A percentile compares a stretch with the other conserved stretches of the same genome.
Evolutionary conservation across 225 moss, liverwort and hornwort genomes (phyloP).

Genomic region (Lunularia cruciata): DNA sequence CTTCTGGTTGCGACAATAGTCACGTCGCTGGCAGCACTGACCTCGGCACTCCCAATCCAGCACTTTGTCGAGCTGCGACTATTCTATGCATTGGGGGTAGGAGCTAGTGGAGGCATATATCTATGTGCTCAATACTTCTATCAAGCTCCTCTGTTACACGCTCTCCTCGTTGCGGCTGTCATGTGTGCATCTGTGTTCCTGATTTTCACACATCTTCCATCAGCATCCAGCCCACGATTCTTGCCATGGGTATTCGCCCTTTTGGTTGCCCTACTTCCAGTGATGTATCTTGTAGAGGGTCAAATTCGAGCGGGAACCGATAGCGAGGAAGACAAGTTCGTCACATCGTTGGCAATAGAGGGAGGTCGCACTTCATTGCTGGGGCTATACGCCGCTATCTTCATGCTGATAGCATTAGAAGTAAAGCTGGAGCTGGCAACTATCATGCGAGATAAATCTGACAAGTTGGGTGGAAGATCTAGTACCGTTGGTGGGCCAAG

Average conservation of each 20-base stretch:
- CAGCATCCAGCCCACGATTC: slow-evolving; percentile 84
- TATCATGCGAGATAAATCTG: slow-evolving; percentile 73
- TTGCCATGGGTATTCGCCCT: slow-evolving; percentile 64
- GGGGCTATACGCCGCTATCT: slow-evolving; percentile 91
- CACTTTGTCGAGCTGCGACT: slow-evolving; percentile 90
- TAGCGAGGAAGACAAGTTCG: slow-evolving; percentile 72
- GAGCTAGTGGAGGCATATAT: slow-evolving; percentile 80
- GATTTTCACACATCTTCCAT: slow-evolving; percentile 89
- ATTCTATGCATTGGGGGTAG: slow-evolving; percentile 77
- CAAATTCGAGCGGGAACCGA: slow-evolving; percentile 55
- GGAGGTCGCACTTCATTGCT: slow-evolving; percentile 76
- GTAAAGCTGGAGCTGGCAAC: slow-evolving; percentile 87
- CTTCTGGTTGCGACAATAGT: slow-evolving; percentile 71
- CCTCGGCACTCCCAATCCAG: slow-evolving; percentile 95
- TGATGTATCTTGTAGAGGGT: slow-evolving; percentile 73
- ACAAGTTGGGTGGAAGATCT: slow-evolving; percentile 43
- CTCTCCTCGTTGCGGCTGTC: slow-evolving; percentile 65
- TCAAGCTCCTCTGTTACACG: slow-evolving; percentile 65
- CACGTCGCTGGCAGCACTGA: slow-evolving; percentile 81
- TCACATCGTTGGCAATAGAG: slow-evolving; percentile 81
- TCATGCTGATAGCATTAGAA: slow-evolving; percentile 80
- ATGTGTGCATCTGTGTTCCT: slow-evolving; percentile 81
- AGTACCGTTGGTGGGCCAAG: slow-evolving; percentile 51
- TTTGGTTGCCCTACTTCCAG: slow-evolving; percentile 78
- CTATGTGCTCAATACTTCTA: slow-evolving; percentile 88